phyloP scores from a whole-genome alignment of 257 asterid genomes.

The Rhazya stricta region DNA sequence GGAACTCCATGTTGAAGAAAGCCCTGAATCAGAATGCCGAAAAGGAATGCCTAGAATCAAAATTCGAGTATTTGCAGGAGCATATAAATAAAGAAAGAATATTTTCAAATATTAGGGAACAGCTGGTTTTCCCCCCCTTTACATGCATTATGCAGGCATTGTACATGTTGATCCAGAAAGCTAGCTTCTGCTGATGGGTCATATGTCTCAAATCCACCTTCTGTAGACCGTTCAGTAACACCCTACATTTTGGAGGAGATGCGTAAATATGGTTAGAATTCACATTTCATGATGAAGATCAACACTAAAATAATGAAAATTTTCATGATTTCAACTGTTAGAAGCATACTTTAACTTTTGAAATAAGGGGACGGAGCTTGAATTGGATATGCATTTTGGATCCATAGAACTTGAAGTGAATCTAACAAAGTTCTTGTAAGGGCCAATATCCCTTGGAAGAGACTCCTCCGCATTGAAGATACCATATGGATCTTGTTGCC shows the following conservation, averaged over 20 bases:
- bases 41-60: slow-evolving; percentile 57
- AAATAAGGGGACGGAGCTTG: slow-evolving; percentile 56
- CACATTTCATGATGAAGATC: neutral
- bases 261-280: neutral
- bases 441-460: slow-evolving; percentile 67
- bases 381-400: slow-evolving; percentile 56
- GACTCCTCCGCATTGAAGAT: slow-evolving; percentile 69
- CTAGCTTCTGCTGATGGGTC: slow-evolving; percentile 38
- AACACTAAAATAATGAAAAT: neutral
- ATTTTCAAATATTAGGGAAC: neutral
- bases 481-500: slow-evolving; percentile 93
- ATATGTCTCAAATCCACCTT: slow-evolving; percentile 52
- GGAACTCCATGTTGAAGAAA: slow-evolving; percentile 79
- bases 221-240: slow-evolving; percentile 54
- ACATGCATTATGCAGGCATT: slow-evolving; percentile 55
- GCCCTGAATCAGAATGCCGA: slow-evolving; percentile 39
- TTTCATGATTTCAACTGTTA: neutral
- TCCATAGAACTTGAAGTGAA: slow-evolving; percentile 66
- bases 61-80: neutral
- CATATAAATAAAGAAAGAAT: neutral
- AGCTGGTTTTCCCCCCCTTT: neutral
- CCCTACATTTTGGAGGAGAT: slow-evolving; percentile 29
- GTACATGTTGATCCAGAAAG: slow-evolving; percentile 55
- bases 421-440: slow-evolving; percentile 71
- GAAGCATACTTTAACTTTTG: slow-evolving; percentile 60